Evolutionary conservation across 2,329 filamentous ascomycete species (phyloP).

Genomic region (Dactylellina haptotyla): DNA sequence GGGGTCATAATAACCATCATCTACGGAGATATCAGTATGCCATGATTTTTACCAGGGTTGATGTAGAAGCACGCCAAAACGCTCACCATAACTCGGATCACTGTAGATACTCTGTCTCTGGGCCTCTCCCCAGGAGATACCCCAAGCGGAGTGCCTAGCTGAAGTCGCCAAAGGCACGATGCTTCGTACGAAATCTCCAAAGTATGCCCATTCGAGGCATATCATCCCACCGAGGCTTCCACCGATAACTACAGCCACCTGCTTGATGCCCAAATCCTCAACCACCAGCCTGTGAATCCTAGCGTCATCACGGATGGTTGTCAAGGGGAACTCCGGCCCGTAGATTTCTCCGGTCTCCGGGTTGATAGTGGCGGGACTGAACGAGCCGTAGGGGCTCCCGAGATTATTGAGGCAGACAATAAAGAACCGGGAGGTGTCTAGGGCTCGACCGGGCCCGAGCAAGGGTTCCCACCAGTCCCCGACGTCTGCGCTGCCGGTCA

Average conservation of each 20-base stretch:
- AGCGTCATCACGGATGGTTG: conserved; percentile 94
- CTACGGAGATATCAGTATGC: conserved; percentile 60
- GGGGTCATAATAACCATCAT: conserved; percentile 96
- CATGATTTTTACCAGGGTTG: not conserved
- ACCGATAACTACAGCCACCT: conserved; percentile 81
- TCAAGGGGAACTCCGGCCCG: conserved; percentile 94
- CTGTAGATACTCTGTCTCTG: conserved; percentile 95
- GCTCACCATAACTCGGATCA: conserved; percentile 85
- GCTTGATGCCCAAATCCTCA: conserved; percentile 80
- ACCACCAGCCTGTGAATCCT: conserved; percentile 82
- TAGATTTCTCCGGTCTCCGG: conserved; percentile 88
- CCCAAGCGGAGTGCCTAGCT: conserved; percentile 85
- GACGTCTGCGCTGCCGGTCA: conserved; percentile 86
- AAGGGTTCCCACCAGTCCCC: conserved; percentile 89
- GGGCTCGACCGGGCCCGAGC: conserved; percentile 78
- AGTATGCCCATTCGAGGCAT: conserved; percentile 90
- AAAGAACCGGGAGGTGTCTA: conserved; percentile 85
- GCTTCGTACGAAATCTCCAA: conserved; percentile 82
- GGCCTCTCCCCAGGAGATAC: conserved; percentile 89
- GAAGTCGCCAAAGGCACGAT: conserved; percentile 88
- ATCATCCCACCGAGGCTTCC: conserved; percentile 91
- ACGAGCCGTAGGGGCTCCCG: conserved; percentile 85
- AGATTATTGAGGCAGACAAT: conserved; percentile 86
- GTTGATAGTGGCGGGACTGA: conserved; percentile 79
- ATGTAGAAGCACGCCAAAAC: not conserved